A percentile compares a stretch with the other conserved stretches of the same genome.
Evolutionary conservation across 139 green algal genomes (phyloP).

Genomic region (Astrephomene gubernaculifera): DNA sequence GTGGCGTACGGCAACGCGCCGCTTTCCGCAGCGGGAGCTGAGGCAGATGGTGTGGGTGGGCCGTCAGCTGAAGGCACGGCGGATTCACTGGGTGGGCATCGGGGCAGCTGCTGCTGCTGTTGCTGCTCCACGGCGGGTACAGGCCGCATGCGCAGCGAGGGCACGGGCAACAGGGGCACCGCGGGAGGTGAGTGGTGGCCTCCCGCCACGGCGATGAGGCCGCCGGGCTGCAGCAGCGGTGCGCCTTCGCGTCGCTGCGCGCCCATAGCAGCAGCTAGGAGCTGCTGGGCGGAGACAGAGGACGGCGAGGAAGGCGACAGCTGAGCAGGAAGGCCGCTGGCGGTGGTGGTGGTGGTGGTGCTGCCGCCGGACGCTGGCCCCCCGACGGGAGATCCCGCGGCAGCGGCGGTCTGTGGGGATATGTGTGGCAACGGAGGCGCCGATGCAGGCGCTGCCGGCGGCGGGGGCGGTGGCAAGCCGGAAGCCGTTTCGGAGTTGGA

Average conservation of each 20-base stretch:
- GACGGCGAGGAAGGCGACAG: background rate
- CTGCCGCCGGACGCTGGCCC: background rate
- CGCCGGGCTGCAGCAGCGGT: background rate
- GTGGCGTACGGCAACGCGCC: too few relatives aligned
- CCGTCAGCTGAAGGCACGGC: background rate
- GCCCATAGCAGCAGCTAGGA: conserved; percentile 29
- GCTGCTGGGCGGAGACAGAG: background rate
- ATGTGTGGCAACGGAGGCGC: too few relatives aligned
- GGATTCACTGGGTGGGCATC: too few relatives aligned
- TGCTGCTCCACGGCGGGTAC: too few relatives aligned
- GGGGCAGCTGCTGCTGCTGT: background rate
- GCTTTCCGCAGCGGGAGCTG: background rate
- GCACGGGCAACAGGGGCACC: background rate
- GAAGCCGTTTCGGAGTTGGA: background rate
- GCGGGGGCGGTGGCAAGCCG: background rate
- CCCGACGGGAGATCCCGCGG: background rate
- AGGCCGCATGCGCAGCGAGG: background rate
- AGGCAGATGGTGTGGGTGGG: conserved; percentile 17
- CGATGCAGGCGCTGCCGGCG: background rate
- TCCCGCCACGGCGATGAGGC: background rate
- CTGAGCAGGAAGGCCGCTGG: background rate
- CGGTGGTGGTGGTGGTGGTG: background rate
- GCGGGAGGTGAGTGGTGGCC: background rate
- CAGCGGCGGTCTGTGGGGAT: too few relatives aligned
- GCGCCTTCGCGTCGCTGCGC: conserved; percentile 6